Evolutionary conservation across 306 rosid genomes (phyloP), one percentile per base, ranked within the genome.

Genomic region (Sesbania bispinosa): DNA sequence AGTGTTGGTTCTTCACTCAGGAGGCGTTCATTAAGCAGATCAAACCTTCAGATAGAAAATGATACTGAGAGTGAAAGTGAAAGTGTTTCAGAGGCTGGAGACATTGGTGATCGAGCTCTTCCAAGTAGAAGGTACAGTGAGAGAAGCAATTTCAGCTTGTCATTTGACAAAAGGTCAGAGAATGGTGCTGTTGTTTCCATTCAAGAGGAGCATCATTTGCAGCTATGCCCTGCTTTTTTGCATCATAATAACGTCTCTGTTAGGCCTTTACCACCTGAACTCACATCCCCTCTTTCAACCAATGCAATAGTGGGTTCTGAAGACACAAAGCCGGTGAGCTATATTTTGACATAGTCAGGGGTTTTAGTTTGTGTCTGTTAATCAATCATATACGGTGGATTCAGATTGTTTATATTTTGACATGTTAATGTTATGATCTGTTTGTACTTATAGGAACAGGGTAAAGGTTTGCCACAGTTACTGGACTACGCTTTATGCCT

Each of bases 21-120:
- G 5, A 30, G 35, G 3, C 35, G 5, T 30, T 30, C 35, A 30
- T 30, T 30, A 6, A 30, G 5, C 35, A 30, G 3, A 30, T 30
- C 35, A 1, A 30, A 4, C 3, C 5, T 0, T 50, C 83, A 39
- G 50, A 29, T 36, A 29, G 86, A 79, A 30, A 55, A 69, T 30
- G 82, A 80, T 14, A 50, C 30, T 39, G 88, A 79, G 50, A 52
- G 69, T 10, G 91, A 80, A 33, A 42, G 19, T 10, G 91, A 80
- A 33, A 42, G 19, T 55, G 88, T 84, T 33, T 88, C 96, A 13
- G 88, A 90, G 79, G 93, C 85, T 9, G 96, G 96, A 19, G 96
- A 90, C 65, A 82, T 86, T 18, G 92, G 96, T 30, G 94, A 90
- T 67, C 78, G 92, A 39, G 89, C 90, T 43, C 89, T 88, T 67